A percentile compares a stretch with the other conserved stretches of the same genome.
phyloP scores from a whole-genome alignment of 108 stramenopile species.

The Parmales sp. region DNA sequence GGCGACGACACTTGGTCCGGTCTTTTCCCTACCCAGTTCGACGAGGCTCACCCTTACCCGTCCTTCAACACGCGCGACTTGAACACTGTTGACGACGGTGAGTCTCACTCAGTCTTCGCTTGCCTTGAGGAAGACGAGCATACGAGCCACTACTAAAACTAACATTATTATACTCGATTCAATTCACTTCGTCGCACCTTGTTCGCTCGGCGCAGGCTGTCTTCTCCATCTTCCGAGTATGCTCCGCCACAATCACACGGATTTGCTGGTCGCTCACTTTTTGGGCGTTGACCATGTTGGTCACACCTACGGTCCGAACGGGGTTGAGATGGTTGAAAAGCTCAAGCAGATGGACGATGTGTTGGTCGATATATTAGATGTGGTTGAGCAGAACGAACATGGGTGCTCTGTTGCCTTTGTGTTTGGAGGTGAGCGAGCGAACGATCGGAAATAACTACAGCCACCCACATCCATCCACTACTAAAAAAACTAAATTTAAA shows the following conservation, averaged over 20 bases:
- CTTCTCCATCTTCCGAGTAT: too few species aligned
- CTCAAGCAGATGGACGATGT: slow-evolving; percentile 79
- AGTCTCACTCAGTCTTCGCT: slow-evolving; percentile 8
- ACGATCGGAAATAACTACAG: too few species aligned
- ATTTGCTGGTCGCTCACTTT: slow-evolving; percentile 74
- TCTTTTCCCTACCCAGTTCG: slow-evolving; percentile 79
- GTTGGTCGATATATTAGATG: slow-evolving; percentile 41
- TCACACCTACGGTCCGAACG: slow-evolving; percentile 84
- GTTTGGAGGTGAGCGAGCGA: too few species aligned
- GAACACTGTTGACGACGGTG: slow-evolving; percentile 93
- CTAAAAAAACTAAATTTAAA: too few species aligned
- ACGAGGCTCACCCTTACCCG: slow-evolving; percentile 72
- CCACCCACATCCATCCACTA: too few species aligned
- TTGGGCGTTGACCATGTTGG: slow-evolving; percentile 95
- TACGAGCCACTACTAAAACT: too few species aligned
- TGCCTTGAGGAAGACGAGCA: too few species aligned
- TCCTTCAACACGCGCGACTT: slow-evolving; percentile 95
- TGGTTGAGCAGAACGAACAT: slow-evolving; percentile 37
- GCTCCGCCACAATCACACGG: slow-evolving; percentile 22
- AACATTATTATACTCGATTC: too few species aligned
- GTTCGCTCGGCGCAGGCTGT: too few species aligned
- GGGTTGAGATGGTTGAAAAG: slow-evolving; percentile 73
- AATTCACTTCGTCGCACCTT: too few species aligned
- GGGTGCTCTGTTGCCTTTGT: slow-evolving; percentile 55
- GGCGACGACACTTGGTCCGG: slow-evolving; percentile 97